A percentile compares a stretch with the other conserved stretches of the same genome.
phyloP scores from a whole-genome alignment of 306 rosid species.

The Psophocarpus tetragonolobus region DNA sequence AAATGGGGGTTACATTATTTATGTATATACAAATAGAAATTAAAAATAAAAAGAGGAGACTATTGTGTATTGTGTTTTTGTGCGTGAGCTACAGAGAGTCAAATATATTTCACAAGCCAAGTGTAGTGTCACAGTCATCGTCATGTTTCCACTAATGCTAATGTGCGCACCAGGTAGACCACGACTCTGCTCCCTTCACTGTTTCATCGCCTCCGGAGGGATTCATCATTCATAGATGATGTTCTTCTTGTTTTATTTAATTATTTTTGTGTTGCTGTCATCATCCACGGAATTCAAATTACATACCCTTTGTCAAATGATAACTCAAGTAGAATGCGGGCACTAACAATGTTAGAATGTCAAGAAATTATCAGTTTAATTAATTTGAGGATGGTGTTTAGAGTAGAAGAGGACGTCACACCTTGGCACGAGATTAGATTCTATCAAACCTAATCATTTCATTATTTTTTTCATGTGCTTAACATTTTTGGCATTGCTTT shows the following conservation, averaged over 20 bases:
- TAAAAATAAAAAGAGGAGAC: not conserved
- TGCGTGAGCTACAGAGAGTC: slow-evolving; percentile 52
- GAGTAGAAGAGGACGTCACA: slow-evolving; percentile 11
- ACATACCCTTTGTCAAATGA: not conserved
- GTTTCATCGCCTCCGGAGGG: slow-evolving; percentile 18
- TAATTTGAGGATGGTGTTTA: not conserved
- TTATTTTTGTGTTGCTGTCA: not conserved
- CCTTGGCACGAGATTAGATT: slow-evolving; percentile 4
- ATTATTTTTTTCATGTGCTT: not conserved
- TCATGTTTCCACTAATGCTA: slow-evolving; percentile 69
- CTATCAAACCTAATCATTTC: slow-evolving; percentile 35
- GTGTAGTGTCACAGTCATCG: slow-evolving; percentile 43
- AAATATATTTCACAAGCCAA: slow-evolving; percentile 39
- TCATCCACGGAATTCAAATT: not conserved
- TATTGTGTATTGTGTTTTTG: slow-evolving; percentile 30
- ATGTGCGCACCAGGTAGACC: slow-evolving; percentile 65
- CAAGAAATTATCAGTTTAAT: slow-evolving; percentile 27
- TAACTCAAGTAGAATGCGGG: not conserved
- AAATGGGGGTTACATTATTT: slow-evolving; percentile 14
- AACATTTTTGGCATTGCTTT: slow-evolving; percentile 11
- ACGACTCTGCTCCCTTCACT: not conserved
- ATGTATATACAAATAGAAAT: not conserved
- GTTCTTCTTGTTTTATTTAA: not conserved
- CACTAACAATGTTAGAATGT: slow-evolving; percentile 18
- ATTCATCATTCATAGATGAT: too few species aligned